Evolutionary conservation across 805 yeast genomes (phyloP).

Genomic region (Wickerhamomyces canadensis): DNA sequence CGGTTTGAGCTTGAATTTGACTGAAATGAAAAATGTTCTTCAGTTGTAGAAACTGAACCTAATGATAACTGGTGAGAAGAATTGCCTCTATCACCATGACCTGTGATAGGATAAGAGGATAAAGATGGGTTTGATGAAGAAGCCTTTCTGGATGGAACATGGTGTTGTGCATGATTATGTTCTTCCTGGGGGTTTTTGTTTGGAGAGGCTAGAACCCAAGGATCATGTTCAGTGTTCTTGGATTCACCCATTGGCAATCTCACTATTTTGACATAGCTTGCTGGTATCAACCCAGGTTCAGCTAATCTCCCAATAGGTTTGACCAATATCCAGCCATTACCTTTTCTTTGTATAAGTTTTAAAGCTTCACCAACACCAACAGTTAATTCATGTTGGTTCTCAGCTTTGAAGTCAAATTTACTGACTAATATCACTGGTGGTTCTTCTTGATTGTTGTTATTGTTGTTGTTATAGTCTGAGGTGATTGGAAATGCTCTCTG

Average conservation of each 20-base stretch:
- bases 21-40: constrained; percentile 11
- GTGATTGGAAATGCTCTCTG: too few species aligned
- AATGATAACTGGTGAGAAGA: too few species aligned
- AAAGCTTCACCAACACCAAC: constrained; percentile 46
- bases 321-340: constrained; percentile 52
- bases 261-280: constrained; percentile 43
- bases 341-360: constrained; percentile 40
- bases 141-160: too few species aligned
- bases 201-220: too few species aligned
- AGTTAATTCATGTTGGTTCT: constrained; percentile 38
- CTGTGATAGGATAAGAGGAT: background rate
- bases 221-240: too few species aligned
- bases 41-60: constrained; percentile 3
- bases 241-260: too few species aligned
- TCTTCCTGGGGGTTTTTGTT: too few species aligned
- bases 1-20: constrained; percentile 2
- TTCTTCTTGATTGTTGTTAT: constrained; percentile 1
- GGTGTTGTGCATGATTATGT: too few species aligned
- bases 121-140: background rate
- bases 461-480: background rate
- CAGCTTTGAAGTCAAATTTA: constrained; percentile 40
- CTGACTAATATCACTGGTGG: constrained; percentile 34
- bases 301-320: constrained; percentile 44
- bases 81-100: too few species aligned
- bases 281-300: constrained; percentile 47